Evolutionary conservation across 768 basidiomycete species (phyloP).

Genomic region (Suillus brevipes): DNA sequence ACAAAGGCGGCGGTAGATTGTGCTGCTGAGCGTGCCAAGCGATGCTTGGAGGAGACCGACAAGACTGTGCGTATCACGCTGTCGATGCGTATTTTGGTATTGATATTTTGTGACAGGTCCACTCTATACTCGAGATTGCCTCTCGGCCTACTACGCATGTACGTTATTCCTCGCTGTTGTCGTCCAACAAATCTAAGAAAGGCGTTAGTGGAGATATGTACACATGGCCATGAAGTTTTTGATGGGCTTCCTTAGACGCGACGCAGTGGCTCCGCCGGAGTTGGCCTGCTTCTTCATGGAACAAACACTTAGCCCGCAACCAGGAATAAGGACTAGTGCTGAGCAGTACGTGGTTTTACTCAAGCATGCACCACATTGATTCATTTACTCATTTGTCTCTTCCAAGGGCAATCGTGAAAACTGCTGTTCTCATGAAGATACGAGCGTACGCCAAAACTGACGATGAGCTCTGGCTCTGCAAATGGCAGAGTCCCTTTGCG

Average conservation of each 20-base stretch:
- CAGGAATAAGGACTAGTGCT: slow-evolving; percentile 60
- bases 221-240: slow-evolving; percentile 70
- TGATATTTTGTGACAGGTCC: slow-evolving; percentile 42
- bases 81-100: slow-evolving; percentile 1
- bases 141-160: slow-evolving; percentile 69
- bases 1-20: slow-evolving; percentile 46
- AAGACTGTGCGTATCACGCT: slow-evolving; percentile 44
- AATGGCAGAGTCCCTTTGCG: slow-evolving; percentile 66
- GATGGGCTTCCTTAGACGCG: slow-evolving; percentile 61
- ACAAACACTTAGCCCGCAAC: slow-evolving; percentile 69
- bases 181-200: slow-evolving; percentile 11
- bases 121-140: slow-evolving; percentile 61
- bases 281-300: slow-evolving; percentile 64
- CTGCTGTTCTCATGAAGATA: slow-evolving; percentile 71
- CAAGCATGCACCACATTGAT: not conserved
- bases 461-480: slow-evolving; percentile 72
- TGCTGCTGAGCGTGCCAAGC: slow-evolving; percentile 39
- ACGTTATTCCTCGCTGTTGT: slow-evolving; percentile 30
- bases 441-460: slow-evolving; percentile 64
- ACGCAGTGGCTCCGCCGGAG: slow-evolving; percentile 51
- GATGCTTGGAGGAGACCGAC: slow-evolving; percentile 47
- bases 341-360: slow-evolving; percentile 50
- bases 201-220: slow-evolving; percentile 73
- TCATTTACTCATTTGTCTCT: not conserved
- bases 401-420: slow-evolving; percentile 62